Evolutionary conservation across 1,284 basidiomycete genomes (phyloP).

Genomic region (Cutaneotrichosporon daszewskae): DNA sequence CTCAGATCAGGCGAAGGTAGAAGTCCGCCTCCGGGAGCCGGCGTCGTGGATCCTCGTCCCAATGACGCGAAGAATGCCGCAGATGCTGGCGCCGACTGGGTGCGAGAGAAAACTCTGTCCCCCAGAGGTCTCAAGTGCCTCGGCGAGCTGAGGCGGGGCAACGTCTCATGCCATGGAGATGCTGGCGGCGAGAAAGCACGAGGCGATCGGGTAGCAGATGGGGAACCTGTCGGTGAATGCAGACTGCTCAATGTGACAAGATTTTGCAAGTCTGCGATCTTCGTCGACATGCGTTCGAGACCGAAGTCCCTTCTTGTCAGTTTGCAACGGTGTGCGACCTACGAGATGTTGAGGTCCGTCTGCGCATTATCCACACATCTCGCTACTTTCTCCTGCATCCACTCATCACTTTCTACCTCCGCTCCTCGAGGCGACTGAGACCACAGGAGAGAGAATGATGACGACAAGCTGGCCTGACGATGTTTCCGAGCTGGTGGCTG

Average conservation of each 20-base stretch:
- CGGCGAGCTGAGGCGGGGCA: slow-evolving; percentile 11
- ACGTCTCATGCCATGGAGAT: no score
- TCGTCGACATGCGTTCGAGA: slow-evolving; percentile 30
- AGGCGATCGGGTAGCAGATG: background rate
- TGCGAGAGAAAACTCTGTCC: slow-evolving; percentile 26
- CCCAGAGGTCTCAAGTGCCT: background rate
- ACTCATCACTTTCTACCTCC: slow-evolving; percentile 34
- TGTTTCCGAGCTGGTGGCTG: no score
- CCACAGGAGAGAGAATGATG: no score
- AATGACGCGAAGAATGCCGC: slow-evolving; percentile 15
- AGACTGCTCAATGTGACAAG: slow-evolving; percentile 33
- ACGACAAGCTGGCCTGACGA: no score
- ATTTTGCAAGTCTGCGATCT: slow-evolving; percentile 39
- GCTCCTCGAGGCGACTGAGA: no score
- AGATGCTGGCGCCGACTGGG: slow-evolving; percentile 31
- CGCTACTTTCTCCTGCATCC: slow-evolving; percentile 36
- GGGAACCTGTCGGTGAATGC: slow-evolving; percentile 16
- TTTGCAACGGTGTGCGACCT: slow-evolving; percentile 6
- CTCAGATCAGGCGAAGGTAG: background rate
- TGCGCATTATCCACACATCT: slow-evolving; percentile 35
- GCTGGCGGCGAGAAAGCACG: background rate
- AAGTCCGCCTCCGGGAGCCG: background rate
- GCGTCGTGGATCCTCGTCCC: background rate
- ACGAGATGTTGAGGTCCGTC: slow-evolving; percentile 28
- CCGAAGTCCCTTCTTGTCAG: slow-evolving; percentile 20